Evolutionary conservation across 495 filamentous ascomycete genomes (phyloP), one percentile per base, ranked within the genome.

Genomic region (Penicillium turbatum): DNA sequence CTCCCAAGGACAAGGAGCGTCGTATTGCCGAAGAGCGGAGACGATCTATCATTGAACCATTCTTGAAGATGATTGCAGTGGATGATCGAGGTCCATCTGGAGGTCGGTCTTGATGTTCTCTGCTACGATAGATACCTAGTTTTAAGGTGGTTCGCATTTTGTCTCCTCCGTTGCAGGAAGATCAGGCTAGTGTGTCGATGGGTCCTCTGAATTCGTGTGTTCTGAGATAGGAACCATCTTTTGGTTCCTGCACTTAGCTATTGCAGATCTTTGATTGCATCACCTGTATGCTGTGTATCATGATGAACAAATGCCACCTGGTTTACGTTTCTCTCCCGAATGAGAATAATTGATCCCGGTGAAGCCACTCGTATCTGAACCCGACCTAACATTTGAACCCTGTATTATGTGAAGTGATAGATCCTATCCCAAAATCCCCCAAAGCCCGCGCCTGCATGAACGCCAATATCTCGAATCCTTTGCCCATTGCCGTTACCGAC

Each of bases 41-140:
- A 50, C 63, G 65, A 42, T 56, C 67, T 15, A 68, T 77, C 26
- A 67, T 77, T 4, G 72, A 77, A 54, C 72, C 74, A 1, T 77
- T 77, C 41, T 55, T 77, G 44, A 75, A 75, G 50, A 69, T 70
- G 53, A 62, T 73, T 43, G 71, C 68, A 9, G 70, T 75, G 16
- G 72, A 75, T 61, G 65, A 62, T 45, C 53, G 61, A 7, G 72
- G 71, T 1, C 71, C 72, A 7, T 75, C 72, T 0, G 71, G 72
- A 7, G 70, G 71, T 30, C 53, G 62, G 10, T 39, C 15, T 43
- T 62, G 49, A 51, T 59, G 11, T 26, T 35, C 12, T 15, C 27
- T 24, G 29, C 16, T 36, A 16, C 35, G 29, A 26, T 15, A 13
- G 2, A 9, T 9, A 43, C 0, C 5, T 47, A 24, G 4, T 54